Evolutionary conservation across 768 basidiomycete species (phyloP).

Genomic region (Asterophora parasitica): DNA sequence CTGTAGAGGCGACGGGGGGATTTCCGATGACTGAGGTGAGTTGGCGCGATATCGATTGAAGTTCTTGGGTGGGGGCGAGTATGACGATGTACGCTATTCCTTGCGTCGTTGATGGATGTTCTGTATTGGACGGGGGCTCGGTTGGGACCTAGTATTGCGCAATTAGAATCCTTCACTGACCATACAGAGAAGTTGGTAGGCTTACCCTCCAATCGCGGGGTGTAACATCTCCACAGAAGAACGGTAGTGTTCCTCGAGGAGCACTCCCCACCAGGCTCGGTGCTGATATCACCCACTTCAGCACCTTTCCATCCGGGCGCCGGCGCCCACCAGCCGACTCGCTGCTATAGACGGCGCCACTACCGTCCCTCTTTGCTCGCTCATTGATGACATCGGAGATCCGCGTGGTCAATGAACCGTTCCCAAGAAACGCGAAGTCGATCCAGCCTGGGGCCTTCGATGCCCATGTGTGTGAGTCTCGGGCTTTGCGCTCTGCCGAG

Average conservation of each 20-base stretch:
- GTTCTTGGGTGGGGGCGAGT: slow-evolving; percentile 26
- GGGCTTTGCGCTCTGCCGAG: slow-evolving; percentile 38
- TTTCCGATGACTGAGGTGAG: slow-evolving; percentile 47
- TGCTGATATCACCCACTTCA: slow-evolving; percentile 56
- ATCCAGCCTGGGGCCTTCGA: slow-evolving; percentile 57
- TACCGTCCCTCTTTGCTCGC: slow-evolving; percentile 37
- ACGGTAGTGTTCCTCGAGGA: slow-evolving; percentile 42
- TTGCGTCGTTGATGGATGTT: slow-evolving; percentile 45
- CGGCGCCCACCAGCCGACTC: slow-evolving; percentile 53
- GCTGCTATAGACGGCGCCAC: slow-evolving; percentile 34
- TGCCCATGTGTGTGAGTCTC: slow-evolving; percentile 52
- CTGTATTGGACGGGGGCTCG: slow-evolving; percentile 38
- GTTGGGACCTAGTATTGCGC: slow-evolving; percentile 39
- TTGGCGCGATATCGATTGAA: slow-evolving; percentile 29
- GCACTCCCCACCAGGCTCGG: slow-evolving; percentile 20
- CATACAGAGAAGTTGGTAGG: background rate
- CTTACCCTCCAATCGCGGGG: slow-evolving; percentile 54
- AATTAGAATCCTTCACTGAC: background rate
- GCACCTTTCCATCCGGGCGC: slow-evolving; percentile 46
- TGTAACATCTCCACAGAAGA: slow-evolving; percentile 74
- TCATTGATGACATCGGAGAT: slow-evolving; percentile 53
- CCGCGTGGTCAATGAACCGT: slow-evolving; percentile 30
- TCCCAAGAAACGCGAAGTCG: slow-evolving; percentile 61
- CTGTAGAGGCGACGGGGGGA: slow-evolving; percentile 24
- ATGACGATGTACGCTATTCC: slow-evolving; percentile 50